phyloP scores from a whole-genome alignment of 2,329 filamentous ascomycete species.

The Venturia pyrina region DNA sequence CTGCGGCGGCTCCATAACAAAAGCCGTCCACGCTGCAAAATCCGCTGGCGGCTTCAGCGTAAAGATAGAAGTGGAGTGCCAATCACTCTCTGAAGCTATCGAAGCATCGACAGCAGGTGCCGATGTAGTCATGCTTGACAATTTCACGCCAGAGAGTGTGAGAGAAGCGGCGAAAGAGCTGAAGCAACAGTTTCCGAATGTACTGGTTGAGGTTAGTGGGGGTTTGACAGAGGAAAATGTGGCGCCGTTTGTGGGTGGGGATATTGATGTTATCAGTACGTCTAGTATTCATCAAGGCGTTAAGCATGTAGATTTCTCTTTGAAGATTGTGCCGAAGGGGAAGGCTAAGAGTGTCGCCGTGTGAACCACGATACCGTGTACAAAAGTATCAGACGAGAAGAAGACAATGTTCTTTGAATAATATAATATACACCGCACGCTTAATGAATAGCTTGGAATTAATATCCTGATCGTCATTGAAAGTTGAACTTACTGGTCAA shows the following conservation, averaged over 20 bases:
- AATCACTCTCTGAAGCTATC: slow-evolving; percentile 77
- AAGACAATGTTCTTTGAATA: not conserved
- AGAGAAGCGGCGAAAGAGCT: slow-evolving; percentile 62
- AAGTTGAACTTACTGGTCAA: too few species aligned
- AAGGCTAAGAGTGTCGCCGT: not conserved
- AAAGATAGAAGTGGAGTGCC: slow-evolving; percentile 95
- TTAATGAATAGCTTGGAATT: too few species aligned
- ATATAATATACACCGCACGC: too few species aligned
- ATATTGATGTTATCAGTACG: slow-evolving; percentile 92
- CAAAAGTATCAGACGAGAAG: too few species aligned
- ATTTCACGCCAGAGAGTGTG: slow-evolving; percentile 75
- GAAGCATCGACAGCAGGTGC: slow-evolving; percentile 85
- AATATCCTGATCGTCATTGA: too few species aligned
- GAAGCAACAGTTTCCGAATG: slow-evolving; percentile 68
- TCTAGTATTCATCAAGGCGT: slow-evolving; percentile 96
- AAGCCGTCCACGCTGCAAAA: slow-evolving; percentile 76
- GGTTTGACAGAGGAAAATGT: slow-evolving; percentile 82
- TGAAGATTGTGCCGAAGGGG: slow-evolving; percentile 61
- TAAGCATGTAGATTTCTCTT: slow-evolving; percentile 85
- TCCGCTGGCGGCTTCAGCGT: slow-evolving; percentile 77
- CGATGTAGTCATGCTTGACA: slow-evolving; percentile 95
- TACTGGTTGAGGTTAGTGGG: slow-evolving; percentile 80
- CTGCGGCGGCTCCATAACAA: slow-evolving; percentile 62
- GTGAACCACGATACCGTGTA: not conserved
- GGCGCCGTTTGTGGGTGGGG: slow-evolving; percentile 59